Percentiles rank a stretch among this genome's conserved stretches.
phyloP scores from a whole-genome alignment of 1,139 yeast genomes.

The Taphrina betulina region DNA sequence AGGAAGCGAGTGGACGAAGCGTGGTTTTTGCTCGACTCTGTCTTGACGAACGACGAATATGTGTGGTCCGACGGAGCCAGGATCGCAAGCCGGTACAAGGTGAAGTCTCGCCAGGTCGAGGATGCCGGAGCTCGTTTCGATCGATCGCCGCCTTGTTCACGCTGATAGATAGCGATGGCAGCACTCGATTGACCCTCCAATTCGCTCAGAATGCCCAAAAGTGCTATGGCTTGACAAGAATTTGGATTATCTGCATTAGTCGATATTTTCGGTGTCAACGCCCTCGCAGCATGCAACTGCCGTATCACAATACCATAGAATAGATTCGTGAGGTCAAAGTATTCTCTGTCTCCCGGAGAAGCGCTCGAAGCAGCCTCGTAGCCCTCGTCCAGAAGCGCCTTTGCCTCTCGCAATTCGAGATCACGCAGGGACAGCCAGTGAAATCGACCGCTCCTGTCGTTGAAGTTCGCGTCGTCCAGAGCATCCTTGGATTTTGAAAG shows the following conservation, averaged over 20 bases:
- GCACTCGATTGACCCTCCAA: background rate
- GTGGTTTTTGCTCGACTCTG: background rate
- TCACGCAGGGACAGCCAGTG: background rate
- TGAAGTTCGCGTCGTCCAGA: constrained; percentile 11
- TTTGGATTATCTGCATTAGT: background rate
- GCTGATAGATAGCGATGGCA: background rate
- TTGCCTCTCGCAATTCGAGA: background rate
- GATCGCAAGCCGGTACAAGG: constrained; percentile 1
- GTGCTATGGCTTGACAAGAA: background rate
- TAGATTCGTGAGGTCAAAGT: background rate
- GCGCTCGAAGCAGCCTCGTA: background rate
- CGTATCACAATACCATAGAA: constrained; percentile 4
- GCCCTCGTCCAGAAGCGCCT: constrained; percentile 1
- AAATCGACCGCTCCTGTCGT: background rate
- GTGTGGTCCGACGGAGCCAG: background rate
- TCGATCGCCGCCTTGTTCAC: no score
- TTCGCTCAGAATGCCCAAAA: constrained; percentile 9
- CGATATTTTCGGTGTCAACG: background rate
- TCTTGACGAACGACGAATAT: background rate
- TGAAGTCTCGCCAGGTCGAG: background rate
- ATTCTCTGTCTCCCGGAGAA: background rate
- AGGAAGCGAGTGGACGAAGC: background rate
- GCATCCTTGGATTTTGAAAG: background rate
- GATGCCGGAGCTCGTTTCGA: background rate
- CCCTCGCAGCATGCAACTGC: background rate